Percentiles rank a stretch among this genome's conserved stretches.
These are phyloP conservation scores for Priceomyces haplophilus DNA, from an alignment of 805 yeast genomes.

Conservation along the genomic window DNA sequence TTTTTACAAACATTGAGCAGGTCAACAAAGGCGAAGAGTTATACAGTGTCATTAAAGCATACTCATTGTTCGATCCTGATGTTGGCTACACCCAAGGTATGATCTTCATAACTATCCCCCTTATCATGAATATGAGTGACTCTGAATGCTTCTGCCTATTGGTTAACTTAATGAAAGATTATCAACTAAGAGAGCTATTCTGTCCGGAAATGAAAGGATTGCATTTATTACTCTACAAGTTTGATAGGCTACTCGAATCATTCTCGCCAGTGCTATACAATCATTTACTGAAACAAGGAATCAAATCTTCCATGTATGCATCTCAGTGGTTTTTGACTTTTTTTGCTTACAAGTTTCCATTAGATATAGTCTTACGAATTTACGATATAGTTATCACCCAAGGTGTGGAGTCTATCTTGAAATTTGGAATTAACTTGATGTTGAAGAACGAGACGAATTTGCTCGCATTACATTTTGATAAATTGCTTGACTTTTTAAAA, in stretches of 20 bases:
- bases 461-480: constrained; percentile 67
- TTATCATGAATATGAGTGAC: constrained; percentile 76
- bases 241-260: constrained; percentile 83
- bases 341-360: constrained; percentile 92
- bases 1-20: constrained; percentile 56
- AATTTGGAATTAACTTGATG: constrained; percentile 82
- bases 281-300: constrained; percentile 83
- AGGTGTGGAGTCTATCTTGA: constrained; percentile 82
- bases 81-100: constrained; percentile 98
- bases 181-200: constrained; percentile 74
- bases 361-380: constrained; percentile 81
- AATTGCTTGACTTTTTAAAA: constrained; percentile 71
- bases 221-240: constrained; percentile 80
- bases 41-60: constrained; percentile 75
- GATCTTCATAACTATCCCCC: constrained; percentile 89
- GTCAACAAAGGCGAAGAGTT: constrained; percentile 61
- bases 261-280: constrained; percentile 64
- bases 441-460: constrained; percentile 60
- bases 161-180: constrained; percentile 78
- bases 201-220: constrained; percentile 93
- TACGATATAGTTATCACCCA: constrained; percentile 87
- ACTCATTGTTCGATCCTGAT: constrained; percentile 81
- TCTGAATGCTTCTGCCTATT: constrained; percentile 82
- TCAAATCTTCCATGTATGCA: constrained; percentile 92
- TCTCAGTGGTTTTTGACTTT: constrained; percentile 96